Percentiles rank a stretch among this genome's conserved stretches.
These are phyloP conservation scores for Anthracocystis walkeri DNA, from an alignment of 1,284 basidiomycete genomes.

Conservation along the genomic window DNA sequence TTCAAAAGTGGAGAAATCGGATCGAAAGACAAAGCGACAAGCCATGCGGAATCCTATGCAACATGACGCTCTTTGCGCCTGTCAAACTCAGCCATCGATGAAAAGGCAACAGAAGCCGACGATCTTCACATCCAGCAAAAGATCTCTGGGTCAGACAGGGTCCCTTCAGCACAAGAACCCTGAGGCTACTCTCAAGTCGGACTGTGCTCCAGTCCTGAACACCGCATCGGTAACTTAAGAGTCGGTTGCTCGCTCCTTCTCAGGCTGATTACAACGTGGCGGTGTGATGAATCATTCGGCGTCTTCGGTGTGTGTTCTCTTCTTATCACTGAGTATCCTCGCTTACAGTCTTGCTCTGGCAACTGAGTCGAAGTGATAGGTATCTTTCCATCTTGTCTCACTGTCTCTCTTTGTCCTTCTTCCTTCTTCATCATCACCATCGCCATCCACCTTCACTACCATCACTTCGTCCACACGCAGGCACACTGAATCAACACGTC, in stretches of 20 bases:
- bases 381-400: background rate
- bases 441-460: background rate
- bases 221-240: too few relatives aligned
- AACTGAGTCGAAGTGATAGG: background rate
- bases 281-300: conserved; percentile 21
- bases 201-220: too few relatives aligned
- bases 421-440: conserved; percentile 1
- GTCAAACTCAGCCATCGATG: conserved; percentile 4
- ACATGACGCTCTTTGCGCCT: background rate
- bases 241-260: too few relatives aligned
- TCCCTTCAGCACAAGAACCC: too few relatives aligned
- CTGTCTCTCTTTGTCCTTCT: background rate
- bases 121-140: background rate
- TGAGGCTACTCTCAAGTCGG: too few relatives aligned
- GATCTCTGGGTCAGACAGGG: background rate
- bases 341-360: background rate
- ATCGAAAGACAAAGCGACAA: background rate
- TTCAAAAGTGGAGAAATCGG: background rate
- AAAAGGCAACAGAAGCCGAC: background rate
- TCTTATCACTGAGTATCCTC: background rate
- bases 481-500: background rate
- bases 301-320: background rate
- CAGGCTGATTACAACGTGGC: conserved; percentile 16
- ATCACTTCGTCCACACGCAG: background rate
- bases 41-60: conserved; percentile 1